Conservation (phyloP, 352 stramenopile genomes). For the Phytophthora ohioensis region DNA sequence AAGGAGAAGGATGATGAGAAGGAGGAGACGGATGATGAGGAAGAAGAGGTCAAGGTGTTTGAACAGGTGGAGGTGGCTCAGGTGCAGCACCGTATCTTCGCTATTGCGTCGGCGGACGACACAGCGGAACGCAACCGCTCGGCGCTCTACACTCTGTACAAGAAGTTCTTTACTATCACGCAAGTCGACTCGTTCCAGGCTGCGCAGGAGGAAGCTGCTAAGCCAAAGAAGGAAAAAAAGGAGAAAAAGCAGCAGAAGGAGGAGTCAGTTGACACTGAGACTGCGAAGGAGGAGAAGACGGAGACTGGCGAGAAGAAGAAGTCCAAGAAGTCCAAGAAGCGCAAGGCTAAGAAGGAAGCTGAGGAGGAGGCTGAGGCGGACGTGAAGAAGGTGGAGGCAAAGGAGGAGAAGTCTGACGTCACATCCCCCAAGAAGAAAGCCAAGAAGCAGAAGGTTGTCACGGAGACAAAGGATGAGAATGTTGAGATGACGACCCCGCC, state of each 20-base stretch:
- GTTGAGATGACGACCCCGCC: constrained; percentile 20
- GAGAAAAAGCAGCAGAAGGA: constrained; percentile 55
- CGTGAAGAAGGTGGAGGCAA: constrained; percentile 46
- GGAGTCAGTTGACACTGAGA: constrained; percentile 24
- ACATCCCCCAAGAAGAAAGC: constrained; percentile 50
- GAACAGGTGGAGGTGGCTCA: constrained; percentile 63
- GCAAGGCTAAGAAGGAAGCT: constrained; percentile 40
- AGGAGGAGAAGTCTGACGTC: constrained; percentile 16
- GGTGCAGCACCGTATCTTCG: constrained; percentile 85
- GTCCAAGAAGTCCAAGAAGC: constrained; percentile 67
- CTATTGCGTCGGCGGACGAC: constrained; percentile 76
- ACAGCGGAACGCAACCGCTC: constrained; percentile 83
- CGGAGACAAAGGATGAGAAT: constrained; percentile 30
- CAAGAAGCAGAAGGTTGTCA: constrained; percentile 43
- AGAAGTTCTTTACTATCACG: constrained; percentile 73
- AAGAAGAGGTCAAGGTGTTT: constrained; percentile 69
- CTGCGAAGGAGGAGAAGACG: constrained; percentile 23
- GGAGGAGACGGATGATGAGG: constrained; percentile 56
- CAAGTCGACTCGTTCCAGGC: constrained; percentile 82
- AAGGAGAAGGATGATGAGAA: constrained; percentile 53
- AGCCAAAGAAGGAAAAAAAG: constrained; percentile 40
- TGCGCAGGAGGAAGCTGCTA: constrained; percentile 48
- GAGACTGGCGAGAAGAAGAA: constrained; percentile 41
- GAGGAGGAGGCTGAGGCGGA: constrained; percentile 27
- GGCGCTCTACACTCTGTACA: constrained; percentile 82